These are phyloP conservation scores for Arctostaphylos glauca DNA, from an alignment of 148 eudicot genomes.

Conservation along the genomic window DNA sequence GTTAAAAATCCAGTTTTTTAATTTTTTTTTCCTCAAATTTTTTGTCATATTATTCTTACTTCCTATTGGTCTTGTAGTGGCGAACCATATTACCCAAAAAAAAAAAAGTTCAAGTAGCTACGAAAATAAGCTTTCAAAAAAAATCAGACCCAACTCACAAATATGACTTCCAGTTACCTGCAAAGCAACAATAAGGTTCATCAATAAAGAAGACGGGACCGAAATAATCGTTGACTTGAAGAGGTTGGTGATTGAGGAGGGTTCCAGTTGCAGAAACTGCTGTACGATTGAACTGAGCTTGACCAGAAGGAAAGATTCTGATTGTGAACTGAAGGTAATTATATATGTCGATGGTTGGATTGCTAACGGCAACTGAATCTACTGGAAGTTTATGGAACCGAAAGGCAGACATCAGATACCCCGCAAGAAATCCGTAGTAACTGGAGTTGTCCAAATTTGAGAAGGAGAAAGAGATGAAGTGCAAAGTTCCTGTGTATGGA, in stretches of 20 bases:
- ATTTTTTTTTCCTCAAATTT: background rate
- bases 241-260: conserved; percentile 49
- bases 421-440: conserved; percentile 36
- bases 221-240: conserved; percentile 28
- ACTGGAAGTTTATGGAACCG: conserved; percentile 37
- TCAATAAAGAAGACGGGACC: conserved; percentile 62
- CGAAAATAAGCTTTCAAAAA: background rate
- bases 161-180: conserved; percentile 37
- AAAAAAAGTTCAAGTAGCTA: background rate
- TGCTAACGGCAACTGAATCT: conserved; percentile 42
- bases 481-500: conserved; percentile 58
- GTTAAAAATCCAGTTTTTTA: background rate
- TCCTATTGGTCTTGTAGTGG: background rate
- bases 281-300: conserved; percentile 51
- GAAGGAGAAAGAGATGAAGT: conserved; percentile 55
- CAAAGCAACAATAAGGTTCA: conserved; percentile 43
- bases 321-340: conserved; percentile 40
- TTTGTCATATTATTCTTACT: background rate
- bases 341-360: conserved; percentile 35
- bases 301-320: conserved; percentile 51
- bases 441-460: conserved; percentile 45
- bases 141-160: background rate
- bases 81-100: background rate
- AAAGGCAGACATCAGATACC: conserved; percentile 39
- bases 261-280: conserved; percentile 46